A percentile compares a stretch with the other conserved stretches of the same genome.
phyloP scores from a whole-genome alignment of 495 filamentous ascomycete genomes.

The Elasticomyces elasticus region DNA sequence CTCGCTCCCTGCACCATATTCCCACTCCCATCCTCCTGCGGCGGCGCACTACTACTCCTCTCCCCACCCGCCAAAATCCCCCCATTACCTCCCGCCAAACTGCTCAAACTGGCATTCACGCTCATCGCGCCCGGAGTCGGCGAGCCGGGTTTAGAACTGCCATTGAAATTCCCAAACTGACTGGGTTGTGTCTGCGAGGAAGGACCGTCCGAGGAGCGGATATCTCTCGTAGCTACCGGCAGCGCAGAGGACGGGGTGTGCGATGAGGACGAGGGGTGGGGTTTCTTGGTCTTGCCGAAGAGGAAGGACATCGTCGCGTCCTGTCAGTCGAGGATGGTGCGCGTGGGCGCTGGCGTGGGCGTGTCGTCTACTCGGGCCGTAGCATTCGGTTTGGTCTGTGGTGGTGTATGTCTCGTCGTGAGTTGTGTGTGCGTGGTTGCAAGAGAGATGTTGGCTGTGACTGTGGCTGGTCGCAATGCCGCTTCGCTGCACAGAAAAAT shows the following conservation, averaged over 20 bases:
- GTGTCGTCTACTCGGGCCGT: too few relatives aligned
- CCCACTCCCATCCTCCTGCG: neutral
- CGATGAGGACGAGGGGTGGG: neutral
- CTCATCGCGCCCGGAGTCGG: slow-evolving; percentile 48
- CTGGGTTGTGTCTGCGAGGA: too few relatives aligned
- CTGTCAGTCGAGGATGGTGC: too few relatives aligned
- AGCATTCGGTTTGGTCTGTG: too few relatives aligned
- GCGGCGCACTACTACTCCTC: slow-evolving; percentile 6
- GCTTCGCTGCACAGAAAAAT: too few relatives aligned
- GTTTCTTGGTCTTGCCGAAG: slow-evolving; percentile 38
- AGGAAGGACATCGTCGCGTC: slow-evolving; percentile 58
- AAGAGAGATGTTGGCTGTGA: too few relatives aligned
- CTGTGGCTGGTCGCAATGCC: too few relatives aligned
- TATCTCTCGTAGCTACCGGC: slow-evolving; percentile 45
- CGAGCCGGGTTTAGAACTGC: slow-evolving; percentile 28
- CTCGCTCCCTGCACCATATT: neutral
- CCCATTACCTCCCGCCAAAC: slow-evolving; percentile 37
- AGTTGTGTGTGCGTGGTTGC: too few relatives aligned
- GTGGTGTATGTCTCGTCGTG: too few relatives aligned
- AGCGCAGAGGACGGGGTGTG: slow-evolving; percentile 29
- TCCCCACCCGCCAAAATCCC: neutral
- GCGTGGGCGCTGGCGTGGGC: too few relatives aligned
- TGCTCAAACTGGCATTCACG: slow-evolving; percentile 55
- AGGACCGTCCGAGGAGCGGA: slow-evolving; percentile 31
- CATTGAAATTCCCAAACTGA: too few relatives aligned